Evolutionary conservation across 2,329 filamentous ascomycete genomes (phyloP).

Genomic region (Curvularia sp.): DNA sequence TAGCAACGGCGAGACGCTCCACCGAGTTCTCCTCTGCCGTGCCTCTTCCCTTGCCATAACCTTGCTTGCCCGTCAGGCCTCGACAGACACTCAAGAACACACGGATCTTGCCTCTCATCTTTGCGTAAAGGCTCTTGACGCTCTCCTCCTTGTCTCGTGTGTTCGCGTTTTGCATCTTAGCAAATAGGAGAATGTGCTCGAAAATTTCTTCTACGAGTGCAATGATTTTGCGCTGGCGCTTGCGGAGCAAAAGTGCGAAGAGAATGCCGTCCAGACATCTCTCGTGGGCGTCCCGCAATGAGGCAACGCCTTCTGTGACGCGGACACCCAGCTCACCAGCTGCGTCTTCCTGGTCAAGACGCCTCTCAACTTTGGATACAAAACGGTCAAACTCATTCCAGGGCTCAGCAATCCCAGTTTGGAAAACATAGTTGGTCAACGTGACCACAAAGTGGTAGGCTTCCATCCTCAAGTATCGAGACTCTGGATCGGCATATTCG

Average conservation of each 20-base stretch:
- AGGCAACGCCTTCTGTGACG: constrained; percentile 66
- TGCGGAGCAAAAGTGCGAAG: constrained; percentile 74
- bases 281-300: constrained; percentile 74
- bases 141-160: constrained; percentile 34
- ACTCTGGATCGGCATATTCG: constrained; percentile 27
- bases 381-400: constrained; percentile 75
- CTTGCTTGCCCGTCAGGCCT: constrained; percentile 68
- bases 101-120: constrained; percentile 74
- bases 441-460: constrained; percentile 79
- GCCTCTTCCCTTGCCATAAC: constrained; percentile 48
- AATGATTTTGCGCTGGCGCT: constrained; percentile 75
- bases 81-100: constrained; percentile 77
- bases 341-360: constrained; percentile 56
- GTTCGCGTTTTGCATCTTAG: constrained; percentile 37
- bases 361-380: constrained; percentile 67
- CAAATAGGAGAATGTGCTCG: constrained; percentile 71
- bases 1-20: constrained; percentile 69
- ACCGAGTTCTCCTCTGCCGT: constrained; percentile 65
- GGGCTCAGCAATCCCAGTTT: constrained; percentile 73
- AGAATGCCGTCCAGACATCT: constrained; percentile 77
- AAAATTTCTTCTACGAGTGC: constrained; percentile 80
- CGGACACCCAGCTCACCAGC: constrained; percentile 56
- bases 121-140: constrained; percentile 63
- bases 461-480: constrained; percentile 69
- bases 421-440: constrained; percentile 79